Evolutionary conservation across 2,329 filamentous ascomycete species (phyloP), one percentile per base, ranked within the genome.

Genomic region (Penicillium polonicum): DNA sequence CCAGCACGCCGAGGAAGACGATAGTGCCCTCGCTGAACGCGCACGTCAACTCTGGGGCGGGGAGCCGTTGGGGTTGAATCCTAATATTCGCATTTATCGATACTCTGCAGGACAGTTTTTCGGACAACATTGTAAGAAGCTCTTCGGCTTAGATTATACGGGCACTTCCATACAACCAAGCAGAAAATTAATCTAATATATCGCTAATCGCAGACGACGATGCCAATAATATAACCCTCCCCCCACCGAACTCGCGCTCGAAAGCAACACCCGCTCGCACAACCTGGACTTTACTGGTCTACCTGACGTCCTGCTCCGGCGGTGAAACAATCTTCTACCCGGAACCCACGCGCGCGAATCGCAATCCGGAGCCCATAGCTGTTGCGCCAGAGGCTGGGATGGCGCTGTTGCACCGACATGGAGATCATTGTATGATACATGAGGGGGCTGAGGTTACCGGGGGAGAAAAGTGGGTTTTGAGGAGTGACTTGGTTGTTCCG

Each of bases 241-340:
- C 80, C 2, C 76, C 80, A 31, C 70, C 73, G 29, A 72, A 71
- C 9, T 64, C 73, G 4, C 52, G 62, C 25, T 35, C 55, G 2
- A 71, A 72, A 36, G 59, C 76, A 9, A 66, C 78, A 12, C 78
- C 79, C 23, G 87, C 83, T 21, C 87, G 83, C 67, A 97, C 93
- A 5, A 97, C 92, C 0, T 97, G 92, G 92, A 97, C 93, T 0
- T 79, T 96, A 5, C 81, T 97, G 0, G 83, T 97, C 36, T 97
- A 97, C 70, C 82, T 97, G 54, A 94, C 90, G 1, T 91, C 89
- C 4, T 95, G 92, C 67, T 74, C 84, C 23, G 93, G 93, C 23
- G 93, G 93, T 33, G 91, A 96, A 75, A 97, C 93, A 0, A 90
- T 94, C 33, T 97, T 97, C 74, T 95, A 95, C 71, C 90, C 90